Evolutionary conservation across 176 grass and related monocot genomes (phyloP), one percentile per base, ranked within the genome.

Genomic region (Ampelocalamus luodianensis): DNA sequence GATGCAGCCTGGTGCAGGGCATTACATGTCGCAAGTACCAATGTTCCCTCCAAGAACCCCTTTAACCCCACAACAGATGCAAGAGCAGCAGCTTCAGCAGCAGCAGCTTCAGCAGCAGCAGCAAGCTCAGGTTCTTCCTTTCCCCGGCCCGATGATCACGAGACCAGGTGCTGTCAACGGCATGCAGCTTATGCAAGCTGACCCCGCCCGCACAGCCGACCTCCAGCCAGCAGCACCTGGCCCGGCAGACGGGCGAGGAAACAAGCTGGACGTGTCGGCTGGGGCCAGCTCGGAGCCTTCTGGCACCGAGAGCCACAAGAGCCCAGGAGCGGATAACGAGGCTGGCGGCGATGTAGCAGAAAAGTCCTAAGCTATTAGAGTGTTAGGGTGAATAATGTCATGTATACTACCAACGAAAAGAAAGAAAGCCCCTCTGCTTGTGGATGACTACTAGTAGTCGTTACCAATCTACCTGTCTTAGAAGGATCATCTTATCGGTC

Each of bases 101-200:
- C 92, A 94, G 56, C 93, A 94, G n/a, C n/a, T n/a, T n/a, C n/a
- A n/a, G n/a, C 90, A 91, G 77, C 90, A 94, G 80, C 92, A 94
- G 56, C 93, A 94, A 87, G 85, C 78, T 12, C 87, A 92, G 38
- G 92, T 74, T 67, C 92, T 91, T 63, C 5, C 86, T 40, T 94
- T 94, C 89, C 77, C 87, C 1, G 80, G 85, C 3, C 93, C 93
- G 51, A 91, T 99, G 90, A 65, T 83, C n/a, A 89, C 94, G 85
- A 93, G 93, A 87, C 84, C 88, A 39, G 80, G 75, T 44, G 80
- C 81, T 6, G 72, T 83, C n/a, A 96, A 99, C 11, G 96, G 93
- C 53, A 89, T 96, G 81, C 93, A 90, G 79, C 71, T 64, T 65
- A 85, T 91, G 83, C 96, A 95, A 26, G 67, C 75, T 54, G 88